A percentile compares a stretch with the other conserved stretches of the same genome.
Evolutionary conservation across 805 yeast species (phyloP).

Genomic region (Teunomyces cretensis): DNA sequence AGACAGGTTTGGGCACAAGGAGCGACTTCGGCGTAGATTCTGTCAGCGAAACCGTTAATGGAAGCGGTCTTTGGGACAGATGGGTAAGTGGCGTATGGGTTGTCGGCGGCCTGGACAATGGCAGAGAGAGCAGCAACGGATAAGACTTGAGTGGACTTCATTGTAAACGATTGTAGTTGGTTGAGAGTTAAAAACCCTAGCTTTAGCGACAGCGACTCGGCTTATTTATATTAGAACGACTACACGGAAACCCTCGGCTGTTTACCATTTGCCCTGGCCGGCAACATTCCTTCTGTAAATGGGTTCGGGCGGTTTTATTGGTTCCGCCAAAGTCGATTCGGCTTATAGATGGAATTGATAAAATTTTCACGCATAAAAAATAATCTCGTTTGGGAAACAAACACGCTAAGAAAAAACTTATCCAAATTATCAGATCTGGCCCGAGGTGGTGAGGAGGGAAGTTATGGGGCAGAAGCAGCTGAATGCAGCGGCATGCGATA

Average conservation of each 20-base stretch:
- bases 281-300: neutral
- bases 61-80: constrained; percentile 46
- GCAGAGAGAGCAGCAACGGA: constrained; percentile 10
- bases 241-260: neutral
- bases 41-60: constrained; percentile 51
- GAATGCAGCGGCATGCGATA: neutral
- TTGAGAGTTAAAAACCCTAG: neutral
- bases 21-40: constrained; percentile 38
- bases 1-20: constrained; percentile 45
- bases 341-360: constrained; percentile 2
- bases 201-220: neutral
- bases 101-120: constrained; percentile 20
- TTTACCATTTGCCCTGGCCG: no score
- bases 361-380: constrained; percentile 3
- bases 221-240: neutral
- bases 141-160: constrained; percentile 2
- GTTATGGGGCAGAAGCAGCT: neutral
- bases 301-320: neutral
- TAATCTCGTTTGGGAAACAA: neutral
- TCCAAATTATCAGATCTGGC: neutral
- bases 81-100: constrained; percentile 45
- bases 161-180: neutral
- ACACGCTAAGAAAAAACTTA: neutral
- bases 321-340: neutral
- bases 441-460: neutral